These are phyloP conservation scores for Leptodermis oblonga DNA, from an alignment of 257 asterid species.

Conservation along the genomic window DNA sequence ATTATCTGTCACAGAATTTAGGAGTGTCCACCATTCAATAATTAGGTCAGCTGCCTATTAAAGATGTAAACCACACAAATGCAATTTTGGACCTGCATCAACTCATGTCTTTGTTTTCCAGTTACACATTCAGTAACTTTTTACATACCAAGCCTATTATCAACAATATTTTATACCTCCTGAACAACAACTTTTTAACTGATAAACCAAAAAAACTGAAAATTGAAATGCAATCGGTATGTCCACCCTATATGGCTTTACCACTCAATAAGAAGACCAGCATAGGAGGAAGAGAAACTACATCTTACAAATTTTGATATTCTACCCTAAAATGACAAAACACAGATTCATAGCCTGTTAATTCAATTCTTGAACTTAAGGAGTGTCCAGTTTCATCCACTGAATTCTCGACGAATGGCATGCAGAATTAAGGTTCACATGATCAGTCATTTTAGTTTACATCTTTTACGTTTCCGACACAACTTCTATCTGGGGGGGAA, in stretches of 20 bases:
- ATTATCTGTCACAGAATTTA: slow-evolving; percentile 40
- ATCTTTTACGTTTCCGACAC: not conserved
- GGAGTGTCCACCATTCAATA: slow-evolving; percentile 15
- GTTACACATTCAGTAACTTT: not conserved
- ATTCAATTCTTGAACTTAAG: not conserved
- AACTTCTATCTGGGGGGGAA: not conserved
- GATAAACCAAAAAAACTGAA: not conserved
- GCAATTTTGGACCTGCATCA: not conserved
- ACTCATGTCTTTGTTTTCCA: not conserved
- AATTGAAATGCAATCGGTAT: not conserved
- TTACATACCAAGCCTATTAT: not conserved
- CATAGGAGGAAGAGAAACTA: too few relatives aligned
- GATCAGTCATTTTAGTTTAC: not conserved
- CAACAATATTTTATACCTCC: not conserved
- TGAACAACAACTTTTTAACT: not conserved
- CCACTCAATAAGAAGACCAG: not conserved
- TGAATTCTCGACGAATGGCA: not conserved
- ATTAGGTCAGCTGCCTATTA: not conserved
- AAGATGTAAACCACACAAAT: not conserved
- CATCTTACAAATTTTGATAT: not conserved
- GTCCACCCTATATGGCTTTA: not conserved
- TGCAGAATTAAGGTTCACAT: not conserved
- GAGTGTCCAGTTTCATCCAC: not conserved
- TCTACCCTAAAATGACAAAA: not conserved
- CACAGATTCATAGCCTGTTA: not conserved